Evolutionary conservation across 345 rosid genomes (phyloP).

Genomic region (Isatis tinctoria): DNA sequence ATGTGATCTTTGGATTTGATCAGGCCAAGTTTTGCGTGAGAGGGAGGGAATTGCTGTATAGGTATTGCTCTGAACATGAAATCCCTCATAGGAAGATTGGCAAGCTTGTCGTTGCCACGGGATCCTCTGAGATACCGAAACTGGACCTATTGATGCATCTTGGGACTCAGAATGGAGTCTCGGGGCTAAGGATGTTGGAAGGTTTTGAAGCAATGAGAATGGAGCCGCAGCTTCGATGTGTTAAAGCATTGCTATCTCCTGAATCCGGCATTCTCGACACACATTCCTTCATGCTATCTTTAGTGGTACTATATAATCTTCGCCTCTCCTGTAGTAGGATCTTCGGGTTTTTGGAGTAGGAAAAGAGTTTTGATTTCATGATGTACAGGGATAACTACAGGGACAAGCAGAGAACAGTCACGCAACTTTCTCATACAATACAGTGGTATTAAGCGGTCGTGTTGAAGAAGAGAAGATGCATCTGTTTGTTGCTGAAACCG

Average conservation of each 20-base stretch:
- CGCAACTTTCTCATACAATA: constrained; percentile 71
- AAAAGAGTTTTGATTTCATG: constrained; percentile 38
- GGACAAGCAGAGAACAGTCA: constrained; percentile 76
- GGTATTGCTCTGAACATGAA: constrained; percentile 51
- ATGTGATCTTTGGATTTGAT: neutral
- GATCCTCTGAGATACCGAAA: constrained; percentile 55
- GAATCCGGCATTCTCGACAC: constrained; percentile 74
- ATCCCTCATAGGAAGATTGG: constrained; percentile 66
- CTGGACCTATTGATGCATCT: constrained; percentile 48
- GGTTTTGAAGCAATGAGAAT: constrained; percentile 70
- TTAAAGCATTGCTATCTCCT: constrained; percentile 75
- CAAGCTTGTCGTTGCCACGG: constrained; percentile 80
- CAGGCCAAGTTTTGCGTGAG: constrained; percentile 65
- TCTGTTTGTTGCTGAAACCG: constrained; percentile 51
- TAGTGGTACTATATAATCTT: constrained; percentile 46
- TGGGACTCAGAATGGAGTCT: constrained; percentile 61
- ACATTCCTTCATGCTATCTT: constrained; percentile 78
- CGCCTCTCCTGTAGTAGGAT: neutral
- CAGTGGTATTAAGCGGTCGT: constrained; percentile 63
- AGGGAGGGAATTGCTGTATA: constrained; percentile 74
- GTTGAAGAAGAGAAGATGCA: constrained; percentile 50
- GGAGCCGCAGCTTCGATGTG: constrained; percentile 79
- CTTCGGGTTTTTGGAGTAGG: neutral
- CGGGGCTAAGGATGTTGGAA: constrained; percentile 59
- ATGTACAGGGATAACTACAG: constrained; percentile 47